These are phyloP conservation scores for Emergomyces africanus DNA, from an alignment of 2,329 filamentous ascomycete genomes.

Conservation along the genomic window DNA sequence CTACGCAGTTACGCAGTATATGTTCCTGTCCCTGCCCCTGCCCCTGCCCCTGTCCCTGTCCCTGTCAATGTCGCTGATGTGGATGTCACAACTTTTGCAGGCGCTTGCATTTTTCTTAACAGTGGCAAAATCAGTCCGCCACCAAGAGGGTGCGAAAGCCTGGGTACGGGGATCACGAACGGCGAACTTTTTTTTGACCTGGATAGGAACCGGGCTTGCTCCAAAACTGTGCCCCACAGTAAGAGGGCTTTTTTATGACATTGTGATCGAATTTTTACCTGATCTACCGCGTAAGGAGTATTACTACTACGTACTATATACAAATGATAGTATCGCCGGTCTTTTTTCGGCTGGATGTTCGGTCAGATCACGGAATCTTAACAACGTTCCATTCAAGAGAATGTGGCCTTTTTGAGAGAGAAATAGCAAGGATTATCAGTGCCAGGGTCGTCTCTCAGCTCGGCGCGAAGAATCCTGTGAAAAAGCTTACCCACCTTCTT, in stretches of 20 bases:
- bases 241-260: neutral
- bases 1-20: too few relatives aligned
- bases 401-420: neutral
- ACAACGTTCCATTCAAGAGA: neutral
- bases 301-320: neutral
- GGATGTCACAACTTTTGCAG: neutral
- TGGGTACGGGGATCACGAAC: too few relatives aligned
- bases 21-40: too few relatives aligned
- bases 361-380: neutral
- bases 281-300: too few relatives aligned
- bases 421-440: neutral
- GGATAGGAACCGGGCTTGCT: neutral
- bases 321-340: neutral
- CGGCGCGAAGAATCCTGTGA: neutral
- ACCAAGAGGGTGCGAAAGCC: too few relatives aligned
- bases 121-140: neutral
- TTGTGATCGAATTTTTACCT: neutral
- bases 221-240: too few relatives aligned
- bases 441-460: neutral
- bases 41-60: neutral
- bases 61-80: too few relatives aligned
- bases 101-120: neutral
- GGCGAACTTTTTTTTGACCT: too few relatives aligned
- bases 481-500: conserved; percentile 28
- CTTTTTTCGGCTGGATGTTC: neutral